Base-by-base conservation (phyloP, 148 eudicot species). In the Arbutus unedo region DNA sequence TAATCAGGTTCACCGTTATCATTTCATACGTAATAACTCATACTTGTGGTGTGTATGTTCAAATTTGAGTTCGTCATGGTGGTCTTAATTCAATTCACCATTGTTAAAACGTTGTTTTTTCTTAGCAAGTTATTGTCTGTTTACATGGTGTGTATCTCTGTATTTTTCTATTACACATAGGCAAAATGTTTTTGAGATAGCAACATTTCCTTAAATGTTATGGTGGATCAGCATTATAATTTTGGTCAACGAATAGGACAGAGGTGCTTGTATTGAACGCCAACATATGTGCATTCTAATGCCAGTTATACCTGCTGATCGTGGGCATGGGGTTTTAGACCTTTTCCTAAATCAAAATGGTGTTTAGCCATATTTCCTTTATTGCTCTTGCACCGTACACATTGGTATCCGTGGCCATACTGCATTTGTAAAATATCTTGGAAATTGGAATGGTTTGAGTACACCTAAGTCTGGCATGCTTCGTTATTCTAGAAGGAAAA, bases 221-320 rank as follows among this genome's bases (percentile, higher is more conserved):
- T 59, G 16, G 25, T 78, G 70, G 81, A 57, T 78, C 53, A 10
- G 51, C 51, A 8, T 59, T 78, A 59, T 78, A 78, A 59, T 41
- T 55, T 6, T 55, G 8, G 66, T 18, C 21, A 31, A 15, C 48
- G n/a, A 53, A 51, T 48, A 55, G 62, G 79, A 41, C 48, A 41
- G 44, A 53, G 8, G 59, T 14, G 23, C 18, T 8, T 41, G 11
- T 38, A 18, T 44, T 18, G 47, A 53, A 45, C 55, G 64, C 15
- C 2, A 4, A 55, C 59, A 54, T 56, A 38, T 38, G 55, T 38
- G 64, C 64, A 77, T 38, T 38, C 49, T 15, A 43, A 18, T 59
- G 14, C 6, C 59, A 25, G 13, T 8, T 19, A 57, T 19, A 57
- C n/a, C 81, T 19, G 44, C 15, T 43, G 6, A 44, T 59, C 70